Base-by-base conservation (phyloP, 164 flowering plant genomes). In the Stephania cephalantha region DNA sequence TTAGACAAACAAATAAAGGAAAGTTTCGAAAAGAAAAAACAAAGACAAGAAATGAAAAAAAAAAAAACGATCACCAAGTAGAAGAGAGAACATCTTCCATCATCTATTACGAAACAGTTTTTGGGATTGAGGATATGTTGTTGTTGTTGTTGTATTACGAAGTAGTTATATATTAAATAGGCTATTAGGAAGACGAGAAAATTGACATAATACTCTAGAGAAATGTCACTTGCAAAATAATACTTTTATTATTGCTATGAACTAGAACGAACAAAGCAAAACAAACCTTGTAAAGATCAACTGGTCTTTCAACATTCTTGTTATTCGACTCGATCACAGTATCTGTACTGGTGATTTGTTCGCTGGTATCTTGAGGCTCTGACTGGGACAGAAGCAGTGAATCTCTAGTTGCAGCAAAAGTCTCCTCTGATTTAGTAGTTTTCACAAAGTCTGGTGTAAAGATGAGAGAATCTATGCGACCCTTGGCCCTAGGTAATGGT, bases 201-300 rank as follows among this genome's bases (percentile, higher is more conserved):
- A 35, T 35, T 35, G 42, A 35, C 42, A 35, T 35, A 35, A 35
- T 35, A 35, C 42, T 35, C 42, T 0, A 35, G 42, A 35, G 42
- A 2, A 35, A 35, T 35, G 42, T 35, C 42, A 35, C 42, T 35
- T 35, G 42, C 42, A 35, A 35, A 35, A 2, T 35, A 35, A 35
- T 35, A 35, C 42, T 35, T 35, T 35, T 35, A 4, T 68, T 45
- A 30, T 11, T 31, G 45, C 2, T 9, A 69, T 13, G 1, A 44
- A 17, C 0, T 17, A 10, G 20, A 11, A 68, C 7, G 35, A 53
- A n/a, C 46, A 46, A 63, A 72, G 65, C 0, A 25, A 53, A 73
- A 4, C 7, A 68, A 83, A 93, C 98, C 94, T 96, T 96, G 77
- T 96, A 96, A 13, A 96, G 88, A 78, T 96, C 99, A 75, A 96